Base-by-base conservation (phyloP, 176 grass and related monocot genomes). In the Oryza glaberrima region DNA sequence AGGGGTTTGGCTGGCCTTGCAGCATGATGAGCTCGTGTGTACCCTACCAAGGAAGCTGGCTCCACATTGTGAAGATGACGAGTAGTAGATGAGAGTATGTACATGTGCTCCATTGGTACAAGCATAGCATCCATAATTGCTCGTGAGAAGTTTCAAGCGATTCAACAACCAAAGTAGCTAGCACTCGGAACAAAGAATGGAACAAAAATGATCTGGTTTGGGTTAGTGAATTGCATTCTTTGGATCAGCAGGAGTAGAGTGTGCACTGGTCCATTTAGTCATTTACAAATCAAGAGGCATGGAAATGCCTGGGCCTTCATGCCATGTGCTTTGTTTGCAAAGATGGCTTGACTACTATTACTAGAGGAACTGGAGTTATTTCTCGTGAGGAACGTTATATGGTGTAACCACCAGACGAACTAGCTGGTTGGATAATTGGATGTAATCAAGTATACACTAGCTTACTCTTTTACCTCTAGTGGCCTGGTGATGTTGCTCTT, bases 81-180 rank as follows among this genome's bases (percentile, higher is more conserved):
- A 44, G 9, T 9, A 44, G 43, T n/a, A 20, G 13, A 58, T 58
- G 54, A 4, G 16, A 23, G 43, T 63, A 20, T 23, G 58, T 22
- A n/a, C 51, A 6, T 23, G 10, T n/a, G 22, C 26, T 82, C 45
- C 2, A 17, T 74, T 74, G 13, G 9, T 5, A 41, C 47, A 3
- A 0, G 2, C 20, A 58, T 20, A 9, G 8, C n/a, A 11, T 63
- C 9, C 7, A 63, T 63, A 23, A 23, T 63, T 63, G 8, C 81
- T 56, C 86, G 68, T 79, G 86, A 79, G 30, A 22, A 63, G 72
- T 34, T 46, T 87, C 64, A 82, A 35, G 71, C 1, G 78, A 76
- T 35, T 13, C 77, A 75, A 73, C 71, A 16, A 87, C 85, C 77
- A 43, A 43, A 9, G 20, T 61, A 23, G 19, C 3, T 60, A 63